Evolutionary conservation across 371 early-diverging fungal genomes (phyloP), one percentile per base, ranked within the genome.

Genomic region (Circinella minor): DNA sequence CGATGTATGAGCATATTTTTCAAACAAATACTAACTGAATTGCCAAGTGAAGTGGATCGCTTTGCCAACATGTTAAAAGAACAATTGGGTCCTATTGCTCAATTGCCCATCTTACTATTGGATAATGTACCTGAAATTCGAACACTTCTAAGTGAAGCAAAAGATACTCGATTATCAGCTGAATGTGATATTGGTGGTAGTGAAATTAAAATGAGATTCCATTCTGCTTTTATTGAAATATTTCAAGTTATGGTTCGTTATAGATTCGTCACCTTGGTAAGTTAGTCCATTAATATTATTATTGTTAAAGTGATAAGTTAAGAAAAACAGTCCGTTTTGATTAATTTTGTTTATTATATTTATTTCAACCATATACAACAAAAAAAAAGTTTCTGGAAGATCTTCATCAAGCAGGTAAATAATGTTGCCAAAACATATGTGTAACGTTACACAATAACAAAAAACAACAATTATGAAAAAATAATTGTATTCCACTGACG

Each of bases 331-430:
- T 3, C 11, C 47, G 0, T 15, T 47, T 47, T 9, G 15, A 9
- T 47, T 11, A 47, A 11, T 47, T 47, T 47, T 9, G 47, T 47
- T 11, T 47, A 47, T 47, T 9, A 9, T 15, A 15, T 47, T 15
- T 11, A 47, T 15, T 9, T 15, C 9, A 47, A 47, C 3, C 47
- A 47, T 15, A 15, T 15, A 47, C 1, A 47, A 47, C 47, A 47
- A 13, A 15, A 51, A 51, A 51, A 51, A 51, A 83, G 84, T 81
- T 83, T 74, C 65, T 83, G 71, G 84, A 83, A 75, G 84, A 83
- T 80, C 75, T 83, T 37, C 84, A 83, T 69, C 81, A 83, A 79
- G 84, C 84, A 67, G 84, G 84, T 83, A 76, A 27, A 27, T 27
- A 27, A 27, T 27, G 27, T 27, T 27, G 27, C 2, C 27, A 1